Evolutionary conservation across 2,329 filamentous ascomycete genomes (phyloP).

Genomic region (Pleoardoris graminearum): DNA sequence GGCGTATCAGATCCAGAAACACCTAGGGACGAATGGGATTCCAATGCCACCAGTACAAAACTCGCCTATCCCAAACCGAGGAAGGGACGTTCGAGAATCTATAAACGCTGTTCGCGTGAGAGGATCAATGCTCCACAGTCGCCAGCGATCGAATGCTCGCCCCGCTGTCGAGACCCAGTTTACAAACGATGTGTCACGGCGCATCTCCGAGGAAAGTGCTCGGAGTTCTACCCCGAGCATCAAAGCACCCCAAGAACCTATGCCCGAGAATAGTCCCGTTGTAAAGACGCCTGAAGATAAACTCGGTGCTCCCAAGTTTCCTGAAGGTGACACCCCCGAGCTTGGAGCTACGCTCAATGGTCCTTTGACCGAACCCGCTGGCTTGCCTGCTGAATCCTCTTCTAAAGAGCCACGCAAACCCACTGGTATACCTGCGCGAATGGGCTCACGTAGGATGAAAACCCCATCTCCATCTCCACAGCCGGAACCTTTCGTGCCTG

Average conservation of each 20-base stretch:
- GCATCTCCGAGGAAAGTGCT: conserved; percentile 66
- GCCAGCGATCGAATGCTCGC: conserved; percentile 56
- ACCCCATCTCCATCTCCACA: conserved; percentile 49
- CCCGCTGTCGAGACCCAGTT: conserved; percentile 63
- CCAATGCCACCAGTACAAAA: conserved; percentile 79
- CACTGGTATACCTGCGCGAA: conserved; percentile 28
- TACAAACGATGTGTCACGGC: conserved; percentile 46
- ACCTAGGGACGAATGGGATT: conserved; percentile 83
- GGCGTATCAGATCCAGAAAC: conserved; percentile 94
- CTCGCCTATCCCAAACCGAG: conserved; percentile 81
- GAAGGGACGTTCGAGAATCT: conserved; percentile 81
- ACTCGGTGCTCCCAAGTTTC: conserved; percentile 48
- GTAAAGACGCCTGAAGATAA: conserved; percentile 69
- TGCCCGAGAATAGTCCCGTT: conserved; percentile 38
- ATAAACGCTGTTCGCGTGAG: conserved; percentile 70
- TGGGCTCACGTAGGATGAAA: conserved; percentile 39
- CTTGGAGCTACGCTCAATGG: conserved; percentile 43
- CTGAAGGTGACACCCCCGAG: conserved; percentile 33
- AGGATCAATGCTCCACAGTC: conserved; percentile 58
- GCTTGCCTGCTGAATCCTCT: conserved; percentile 29
- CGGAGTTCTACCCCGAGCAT: conserved; percentile 45
- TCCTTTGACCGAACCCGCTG: conserved; percentile 39
- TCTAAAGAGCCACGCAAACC: conserved; percentile 26
- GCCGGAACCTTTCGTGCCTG: conserved; percentile 50
- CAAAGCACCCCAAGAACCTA: conserved; percentile 37